Conservation (phyloP, 2,329 filamentous ascomycete species). For the Chaetomium olivaceum region DNA sequence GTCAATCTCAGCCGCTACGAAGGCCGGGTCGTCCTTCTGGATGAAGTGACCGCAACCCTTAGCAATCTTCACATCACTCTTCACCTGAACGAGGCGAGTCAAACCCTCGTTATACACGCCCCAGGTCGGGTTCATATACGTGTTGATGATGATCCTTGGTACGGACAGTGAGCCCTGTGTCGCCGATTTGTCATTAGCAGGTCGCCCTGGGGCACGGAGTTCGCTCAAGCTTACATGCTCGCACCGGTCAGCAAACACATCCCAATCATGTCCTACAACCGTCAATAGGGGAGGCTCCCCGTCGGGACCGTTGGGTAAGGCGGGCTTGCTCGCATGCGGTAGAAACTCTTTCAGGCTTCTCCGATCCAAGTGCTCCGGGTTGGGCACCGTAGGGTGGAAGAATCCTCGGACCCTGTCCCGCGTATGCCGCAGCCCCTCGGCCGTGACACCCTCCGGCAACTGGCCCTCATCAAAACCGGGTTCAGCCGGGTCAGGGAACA, state of each 20-base stretch:
- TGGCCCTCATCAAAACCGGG: conserved; percentile 44
- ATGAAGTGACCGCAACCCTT: conserved; percentile 56
- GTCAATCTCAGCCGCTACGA: conserved; percentile 40
- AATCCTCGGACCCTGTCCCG: conserved; percentile 40
- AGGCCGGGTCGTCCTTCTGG: conserved; percentile 52
- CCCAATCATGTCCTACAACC: conserved; percentile 56
- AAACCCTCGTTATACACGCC: conserved; percentile 55
- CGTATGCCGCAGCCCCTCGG: conserved; percentile 39
- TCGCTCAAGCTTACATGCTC: conserved; percentile 25
- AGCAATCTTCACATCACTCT: conserved; percentile 42
- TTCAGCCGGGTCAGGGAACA: conserved; percentile 57
- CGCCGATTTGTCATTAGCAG: not conserved
- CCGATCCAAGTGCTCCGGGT: conserved; percentile 52
- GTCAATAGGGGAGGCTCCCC: conserved; percentile 45
- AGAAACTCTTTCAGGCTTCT: conserved; percentile 46
- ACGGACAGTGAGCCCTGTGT: conserved; percentile 36
- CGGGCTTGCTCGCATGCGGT: conserved; percentile 46
- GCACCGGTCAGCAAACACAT: conserved; percentile 52
- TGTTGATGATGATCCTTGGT: conserved; percentile 44
- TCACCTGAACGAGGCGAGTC: conserved; percentile 43
- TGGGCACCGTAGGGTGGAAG: conserved; percentile 53
- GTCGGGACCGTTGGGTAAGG: conserved; percentile 39
- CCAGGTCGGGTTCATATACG: conserved; percentile 57
- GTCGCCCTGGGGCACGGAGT: not conserved
- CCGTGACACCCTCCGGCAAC: conserved; percentile 44